phyloP scores from a whole-genome alignment of 2,329 filamentous ascomycete genomes.

The Talaromyces sp. region DNA sequence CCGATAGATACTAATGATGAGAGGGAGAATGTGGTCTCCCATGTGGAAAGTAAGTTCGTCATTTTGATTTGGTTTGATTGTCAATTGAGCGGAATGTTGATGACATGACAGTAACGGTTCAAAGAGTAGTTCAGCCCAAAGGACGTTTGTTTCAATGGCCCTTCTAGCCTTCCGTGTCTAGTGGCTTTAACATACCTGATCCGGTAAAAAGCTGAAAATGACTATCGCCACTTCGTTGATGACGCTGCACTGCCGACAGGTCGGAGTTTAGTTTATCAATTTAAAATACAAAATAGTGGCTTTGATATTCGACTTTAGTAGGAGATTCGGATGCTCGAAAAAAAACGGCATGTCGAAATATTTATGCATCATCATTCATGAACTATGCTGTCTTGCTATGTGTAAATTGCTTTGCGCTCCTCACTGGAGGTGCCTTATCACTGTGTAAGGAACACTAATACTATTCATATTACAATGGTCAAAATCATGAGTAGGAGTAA shows the following conservation, averaged over 20 bases:
- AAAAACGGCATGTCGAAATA: too few species aligned
- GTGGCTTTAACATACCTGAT: neutral
- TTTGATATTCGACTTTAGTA: too few species aligned
- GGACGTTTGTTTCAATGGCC: neutral
- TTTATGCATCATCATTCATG: too few species aligned
- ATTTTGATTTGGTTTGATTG: neutral
- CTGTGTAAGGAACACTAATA: too few species aligned
- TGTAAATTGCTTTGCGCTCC: too few species aligned
- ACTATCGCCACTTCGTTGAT: neutral
- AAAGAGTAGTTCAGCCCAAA: neutral
- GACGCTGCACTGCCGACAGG: neutral
- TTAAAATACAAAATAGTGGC: too few species aligned
- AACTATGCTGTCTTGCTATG: too few species aligned
- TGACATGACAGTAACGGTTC: neutral
- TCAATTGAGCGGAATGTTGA: neutral
- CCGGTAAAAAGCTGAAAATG: neutral
- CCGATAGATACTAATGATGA: conserved; percentile 30
- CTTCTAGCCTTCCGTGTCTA: neutral
- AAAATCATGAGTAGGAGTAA: too few species aligned
- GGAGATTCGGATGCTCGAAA: neutral
- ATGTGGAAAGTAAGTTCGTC: neutral
- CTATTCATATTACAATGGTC: too few species aligned
- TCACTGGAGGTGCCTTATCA: too few species aligned
- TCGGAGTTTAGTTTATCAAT: neutral
- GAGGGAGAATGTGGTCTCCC: conserved; percentile 5